A percentile compares a stretch with the other conserved stretches of the same genome.
Conservation (phyloP, 2,329 filamentous ascomycete species). For the Epichloe elymi region DNA sequence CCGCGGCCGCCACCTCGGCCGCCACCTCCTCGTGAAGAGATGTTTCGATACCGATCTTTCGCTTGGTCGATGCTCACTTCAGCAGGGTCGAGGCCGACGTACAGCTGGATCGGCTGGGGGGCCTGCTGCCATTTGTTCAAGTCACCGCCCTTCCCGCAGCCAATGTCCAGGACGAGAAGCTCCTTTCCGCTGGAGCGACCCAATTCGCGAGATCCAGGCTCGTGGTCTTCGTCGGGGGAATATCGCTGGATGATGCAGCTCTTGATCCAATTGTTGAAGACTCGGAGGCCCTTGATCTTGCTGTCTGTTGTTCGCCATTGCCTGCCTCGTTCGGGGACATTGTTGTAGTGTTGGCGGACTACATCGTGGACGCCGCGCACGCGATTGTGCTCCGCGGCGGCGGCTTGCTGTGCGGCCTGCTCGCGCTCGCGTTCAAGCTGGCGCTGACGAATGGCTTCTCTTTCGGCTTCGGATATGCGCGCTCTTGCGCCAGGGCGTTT, state of each 20-base stretch:
- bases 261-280: conserved; percentile 99
- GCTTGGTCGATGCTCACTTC: conserved; percentile 88
- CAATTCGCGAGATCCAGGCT: conserved; percentile 43
- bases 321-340: conserved; percentile 80
- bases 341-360: conserved; percentile 90
- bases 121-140: conserved; percentile 92
- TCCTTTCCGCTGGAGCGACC: conserved; percentile 40
- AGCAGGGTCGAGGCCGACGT: conserved; percentile 87
- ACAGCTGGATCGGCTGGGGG: conserved; percentile 80
- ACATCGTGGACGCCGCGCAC: conserved; percentile 59
- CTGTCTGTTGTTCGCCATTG: conserved; percentile 93
- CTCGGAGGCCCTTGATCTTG: conserved; percentile 84
- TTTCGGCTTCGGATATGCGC: conserved; percentile 53
- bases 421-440: conserved; percentile 43
- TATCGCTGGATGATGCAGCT: conserved; percentile 96
- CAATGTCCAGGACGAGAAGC: conserved; percentile 79
- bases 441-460: conserved; percentile 52
- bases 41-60: conserved; percentile 64
- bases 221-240: conserved; percentile 68
- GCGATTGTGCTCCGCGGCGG: conserved; percentile 25
- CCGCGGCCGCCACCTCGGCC: conserved; percentile 43
- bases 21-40: conserved; percentile 47
- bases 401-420: conserved; percentile 22
- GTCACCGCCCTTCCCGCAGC: conserved; percentile 94
- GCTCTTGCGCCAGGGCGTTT: conserved; percentile 56